Evolutionary conservation across 176 grass and related monocot species (phyloP).

Genomic region (Oryza glumipatula): DNA sequence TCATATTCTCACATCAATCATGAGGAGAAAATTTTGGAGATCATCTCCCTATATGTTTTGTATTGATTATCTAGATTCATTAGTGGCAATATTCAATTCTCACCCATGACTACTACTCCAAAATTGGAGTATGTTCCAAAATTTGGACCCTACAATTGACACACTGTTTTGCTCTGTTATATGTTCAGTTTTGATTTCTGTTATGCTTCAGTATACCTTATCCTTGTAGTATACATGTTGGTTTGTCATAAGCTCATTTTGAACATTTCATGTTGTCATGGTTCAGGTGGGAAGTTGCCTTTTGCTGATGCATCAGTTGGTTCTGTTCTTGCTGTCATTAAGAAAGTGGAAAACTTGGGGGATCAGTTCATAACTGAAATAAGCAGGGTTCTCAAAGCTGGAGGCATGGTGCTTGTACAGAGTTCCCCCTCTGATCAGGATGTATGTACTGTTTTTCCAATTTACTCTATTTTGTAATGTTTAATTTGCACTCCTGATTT

Average conservation of each 20-base stretch:
- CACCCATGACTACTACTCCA: neutral
- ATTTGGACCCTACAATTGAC: neutral
- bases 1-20: neutral
- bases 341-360: slow-evolving; percentile 55
- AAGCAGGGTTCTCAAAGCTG: slow-evolving; percentile 69
- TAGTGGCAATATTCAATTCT: neutral
- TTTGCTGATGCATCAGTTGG: slow-evolving; percentile 64
- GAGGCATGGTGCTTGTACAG: slow-evolving; percentile 66
- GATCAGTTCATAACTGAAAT: slow-evolving; percentile 69
- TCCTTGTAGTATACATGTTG: neutral
- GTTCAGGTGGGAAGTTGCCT: slow-evolving; percentile 63
- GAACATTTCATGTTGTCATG: slow-evolving; percentile 5
- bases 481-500: neutral
- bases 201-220: neutral
- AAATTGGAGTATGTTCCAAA: neutral
- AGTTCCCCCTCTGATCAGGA: slow-evolving; percentile 49
- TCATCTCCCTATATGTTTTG: neutral
- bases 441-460: slow-evolving; percentile 39
- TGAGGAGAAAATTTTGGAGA: neutral
- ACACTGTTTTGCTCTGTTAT: neutral
- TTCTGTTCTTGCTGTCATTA: slow-evolving; percentile 56
- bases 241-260: neutral
- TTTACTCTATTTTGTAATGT: neutral
- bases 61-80: neutral
- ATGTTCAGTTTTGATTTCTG: neutral